Evolutionary conservation across 805 yeast species (phyloP), one percentile per base, ranked within the genome.

Genomic region (Lachancea fermentati): DNA sequence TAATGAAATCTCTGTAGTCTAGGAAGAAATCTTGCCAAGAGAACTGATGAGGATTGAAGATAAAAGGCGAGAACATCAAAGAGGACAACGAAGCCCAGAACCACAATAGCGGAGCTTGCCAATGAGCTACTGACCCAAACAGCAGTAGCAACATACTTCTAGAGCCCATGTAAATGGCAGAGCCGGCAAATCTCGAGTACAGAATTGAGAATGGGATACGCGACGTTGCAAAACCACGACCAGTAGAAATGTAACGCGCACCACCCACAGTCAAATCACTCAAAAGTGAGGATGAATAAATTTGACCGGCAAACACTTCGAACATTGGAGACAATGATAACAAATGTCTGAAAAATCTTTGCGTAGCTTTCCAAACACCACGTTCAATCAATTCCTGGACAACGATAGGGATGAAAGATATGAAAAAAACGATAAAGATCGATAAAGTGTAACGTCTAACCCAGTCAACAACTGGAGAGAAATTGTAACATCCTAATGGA

Each of bases 1-100:
- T 77, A 58, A 89, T 81, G 68, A 77, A 93, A 60, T 87, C 95
- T 65, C 96, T 79, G 76, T 93, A 93, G 66, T 93, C 98, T 62
- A 91, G 79, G 68, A 91, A 87, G 78, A 84, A 91, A 67, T 89
- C 97, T 62, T 81, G 85, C 89, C 94, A 83, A 37, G 96, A 79
- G 66, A 89, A 93, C 72, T 93, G 97, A 69, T 91, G 97, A 35
- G 98, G 98, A 69, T 93, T 93, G 78, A 87, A 93, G 46, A 93
- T 60, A 65, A 91, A 88, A 57, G 98, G 98, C 36, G 97, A 82
- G 53, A 87, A 78, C 68, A 87, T 75, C 68, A 93, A 74, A 3
- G 97, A 85, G 35, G 88, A 73, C 53, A 88, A 71, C 14, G 95
- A 83, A 44, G 93, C 82, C 97, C 97, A 93, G 78, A 93, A 93